Evolutionary conservation across 1,284 basidiomycete genomes (phyloP).

Genomic region (Leccinum pseudoinsigne): DNA sequence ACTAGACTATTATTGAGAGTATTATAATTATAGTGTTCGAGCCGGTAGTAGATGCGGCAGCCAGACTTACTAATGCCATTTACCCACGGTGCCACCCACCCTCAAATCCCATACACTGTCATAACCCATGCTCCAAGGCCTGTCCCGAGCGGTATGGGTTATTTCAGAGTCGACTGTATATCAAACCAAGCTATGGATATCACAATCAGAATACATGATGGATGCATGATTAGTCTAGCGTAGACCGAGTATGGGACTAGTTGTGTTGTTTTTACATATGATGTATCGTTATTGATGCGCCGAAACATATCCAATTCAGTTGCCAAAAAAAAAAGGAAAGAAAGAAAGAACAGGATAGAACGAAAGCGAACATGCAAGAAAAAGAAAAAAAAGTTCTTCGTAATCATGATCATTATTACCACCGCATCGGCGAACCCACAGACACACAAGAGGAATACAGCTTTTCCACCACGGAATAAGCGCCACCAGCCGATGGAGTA

Average conservation of each 20-base stretch:
- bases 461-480: conserved; percentile 17
- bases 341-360: background rate
- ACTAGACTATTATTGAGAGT: background rate
- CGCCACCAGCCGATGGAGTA: conserved; percentile 8
- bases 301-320: conserved; percentile 11
- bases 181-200: background rate
- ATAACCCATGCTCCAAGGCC: no score
- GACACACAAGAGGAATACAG: conserved; percentile 21
- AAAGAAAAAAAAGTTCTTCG: background rate
- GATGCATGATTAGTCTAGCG: conserved; percentile 13
- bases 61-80: background rate
- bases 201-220: conserved; percentile 18
- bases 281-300: conserved; percentile 23
- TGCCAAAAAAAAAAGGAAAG: background rate
- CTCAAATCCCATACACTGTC: no score
- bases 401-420: conserved; percentile 17
- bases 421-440: conserved; percentile 23
- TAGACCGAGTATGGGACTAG: conserved; percentile 12
- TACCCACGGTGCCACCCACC: background rate
- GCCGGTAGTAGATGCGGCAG: background rate
- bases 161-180: no score
- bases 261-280: conserved; percentile 32
- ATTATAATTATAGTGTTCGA: background rate
- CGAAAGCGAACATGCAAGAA: background rate
- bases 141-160: no score